A percentile compares a stretch with the other conserved stretches of the same genome.
These are phyloP conservation scores for Trametes gibbosa DNA, from an alignment of 768 basidiomycete genomes.

Conservation along the genomic window DNA sequence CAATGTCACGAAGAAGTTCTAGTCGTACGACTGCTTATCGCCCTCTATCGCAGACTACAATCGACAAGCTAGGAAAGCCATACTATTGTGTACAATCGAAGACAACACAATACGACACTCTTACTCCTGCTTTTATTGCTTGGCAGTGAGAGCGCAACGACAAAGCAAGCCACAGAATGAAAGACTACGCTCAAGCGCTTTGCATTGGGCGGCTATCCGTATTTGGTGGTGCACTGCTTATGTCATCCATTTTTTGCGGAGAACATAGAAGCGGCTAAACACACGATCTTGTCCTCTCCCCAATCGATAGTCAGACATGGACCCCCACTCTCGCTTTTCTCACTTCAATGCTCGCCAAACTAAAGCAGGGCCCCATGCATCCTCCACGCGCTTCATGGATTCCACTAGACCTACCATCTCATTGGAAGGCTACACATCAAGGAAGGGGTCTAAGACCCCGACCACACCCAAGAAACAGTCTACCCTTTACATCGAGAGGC, in stretches of 20 bases:
- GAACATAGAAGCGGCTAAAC: not conserved
- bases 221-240: conserved; percentile 11
- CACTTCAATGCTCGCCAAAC: conserved; percentile 75
- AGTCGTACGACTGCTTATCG: not conserved
- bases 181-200: not conserved
- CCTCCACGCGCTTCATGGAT: conserved; percentile 46
- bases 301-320: conserved; percentile 43
- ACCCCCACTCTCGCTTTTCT: conserved; percentile 71
- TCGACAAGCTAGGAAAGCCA: not conserved
- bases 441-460: conserved; percentile 35
- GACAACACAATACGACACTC: too few relatives aligned
- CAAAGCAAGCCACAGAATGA: not conserved
- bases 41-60: not conserved
- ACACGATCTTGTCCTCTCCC: not conserved
- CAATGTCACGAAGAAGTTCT: not conserved
- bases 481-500: conserved; percentile 38
- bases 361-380: conserved; percentile 58
- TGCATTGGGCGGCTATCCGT: not conserved
- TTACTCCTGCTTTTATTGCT: too few relatives aligned
- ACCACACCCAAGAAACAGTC: conserved; percentile 20
- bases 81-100: not conserved
- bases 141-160: too few relatives aligned
- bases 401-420: conserved; percentile 35
- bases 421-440: conserved; percentile 39
- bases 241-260: conserved; percentile 18